Percentiles rank a stretch among this genome's conserved stretches.
Conservation (phyloP, 441 rosid genomes). For the Biscutella laevigata region DNA sequence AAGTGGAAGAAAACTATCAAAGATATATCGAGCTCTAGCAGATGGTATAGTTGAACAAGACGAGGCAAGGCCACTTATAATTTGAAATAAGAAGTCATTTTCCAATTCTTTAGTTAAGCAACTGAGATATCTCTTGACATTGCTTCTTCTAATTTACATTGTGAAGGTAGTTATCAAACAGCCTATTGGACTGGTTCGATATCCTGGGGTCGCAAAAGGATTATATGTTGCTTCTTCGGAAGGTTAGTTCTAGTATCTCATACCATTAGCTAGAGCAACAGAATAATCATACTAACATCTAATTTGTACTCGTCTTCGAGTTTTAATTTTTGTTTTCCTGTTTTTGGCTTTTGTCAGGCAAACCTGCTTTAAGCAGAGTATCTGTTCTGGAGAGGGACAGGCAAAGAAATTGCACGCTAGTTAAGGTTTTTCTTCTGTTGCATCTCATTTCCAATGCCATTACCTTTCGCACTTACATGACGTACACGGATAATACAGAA, state of each 20-base stretch:
- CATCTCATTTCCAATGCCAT: neutral
- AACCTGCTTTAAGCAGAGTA: conserved; percentile 73
- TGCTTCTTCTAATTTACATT: conserved; percentile 11
- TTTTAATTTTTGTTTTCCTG: neutral
- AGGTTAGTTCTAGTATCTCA: conserved; percentile 34
- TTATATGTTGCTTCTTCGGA: conserved; percentile 69
- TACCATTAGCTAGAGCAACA: neutral
- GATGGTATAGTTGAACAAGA: conserved; percentile 56
- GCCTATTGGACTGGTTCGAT: conserved; percentile 63
- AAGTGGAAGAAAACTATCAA: conserved; percentile 47
- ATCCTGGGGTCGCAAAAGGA: conserved; percentile 85
- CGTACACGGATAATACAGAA: conserved; percentile 3
- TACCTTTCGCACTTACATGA: too few relatives aligned
- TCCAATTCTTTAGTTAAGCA: neutral
- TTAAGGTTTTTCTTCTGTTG: conserved; percentile 43
- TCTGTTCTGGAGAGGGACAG: conserved; percentile 58
- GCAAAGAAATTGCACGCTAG: conserved; percentile 38
- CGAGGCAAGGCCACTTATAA: conserved; percentile 32
- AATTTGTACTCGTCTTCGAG: neutral
- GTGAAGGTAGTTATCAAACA: conserved; percentile 54
- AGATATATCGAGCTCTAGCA: conserved; percentile 74
- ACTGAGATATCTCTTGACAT: neutral
- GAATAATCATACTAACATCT: neutral
- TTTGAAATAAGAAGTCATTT: neutral
- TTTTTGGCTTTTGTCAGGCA: conserved; percentile 36